Percentiles rank a stretch among this genome's conserved stretches.
These are phyloP conservation scores for Dictyostelium purpureum DNA, from an alignment of 78 protist species.

Conservation along the genomic window DNA sequence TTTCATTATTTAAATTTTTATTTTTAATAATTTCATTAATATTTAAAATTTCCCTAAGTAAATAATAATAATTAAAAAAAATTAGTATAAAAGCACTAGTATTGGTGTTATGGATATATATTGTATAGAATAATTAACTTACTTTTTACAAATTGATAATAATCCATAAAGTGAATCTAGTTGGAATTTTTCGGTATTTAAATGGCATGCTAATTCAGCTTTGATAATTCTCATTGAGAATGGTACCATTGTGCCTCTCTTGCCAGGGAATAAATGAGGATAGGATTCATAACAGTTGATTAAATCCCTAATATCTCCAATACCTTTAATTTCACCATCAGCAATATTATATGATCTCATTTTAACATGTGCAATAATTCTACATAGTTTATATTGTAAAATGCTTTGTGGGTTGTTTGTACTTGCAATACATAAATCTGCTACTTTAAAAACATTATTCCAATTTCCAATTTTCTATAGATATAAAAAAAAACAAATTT, in stretches of 20 bases:
- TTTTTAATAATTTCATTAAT: slow-evolving; percentile 3
- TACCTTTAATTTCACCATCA: slow-evolving; percentile 55
- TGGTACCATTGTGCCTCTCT: slow-evolving; percentile 64
- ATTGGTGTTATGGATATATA: not conserved
- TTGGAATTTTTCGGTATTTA: slow-evolving; percentile 51
- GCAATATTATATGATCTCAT: slow-evolving; percentile 52
- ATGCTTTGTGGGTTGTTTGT: slow-evolving; percentile 61
- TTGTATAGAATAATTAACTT: not conserved
- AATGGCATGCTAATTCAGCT: slow-evolving; percentile 53
- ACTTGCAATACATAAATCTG: slow-evolving; percentile 67
- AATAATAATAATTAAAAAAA: not conserved
- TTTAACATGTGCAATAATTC: slow-evolving; percentile 61
- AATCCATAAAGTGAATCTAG: slow-evolving; percentile 56
- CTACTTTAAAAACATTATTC: slow-evolving; percentile 73
- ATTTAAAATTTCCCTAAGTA: not conserved
- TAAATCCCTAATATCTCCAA: slow-evolving; percentile 54
- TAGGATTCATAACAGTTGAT: slow-evolving; percentile 52
- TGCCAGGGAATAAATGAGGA: slow-evolving; percentile 36
- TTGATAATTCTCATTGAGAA: slow-evolving; percentile 66
- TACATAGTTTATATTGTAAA: slow-evolving; percentile 55
- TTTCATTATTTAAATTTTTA: not conserved
- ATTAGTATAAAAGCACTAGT: no score
- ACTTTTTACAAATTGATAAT: slow-evolving; percentile 38
- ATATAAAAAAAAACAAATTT: not conserved
- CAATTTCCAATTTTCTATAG: slow-evolving; percentile 63